phyloP scores from a whole-genome alignment of 805 yeast species.

The Wickerhamomyces rabaulensis region DNA sequence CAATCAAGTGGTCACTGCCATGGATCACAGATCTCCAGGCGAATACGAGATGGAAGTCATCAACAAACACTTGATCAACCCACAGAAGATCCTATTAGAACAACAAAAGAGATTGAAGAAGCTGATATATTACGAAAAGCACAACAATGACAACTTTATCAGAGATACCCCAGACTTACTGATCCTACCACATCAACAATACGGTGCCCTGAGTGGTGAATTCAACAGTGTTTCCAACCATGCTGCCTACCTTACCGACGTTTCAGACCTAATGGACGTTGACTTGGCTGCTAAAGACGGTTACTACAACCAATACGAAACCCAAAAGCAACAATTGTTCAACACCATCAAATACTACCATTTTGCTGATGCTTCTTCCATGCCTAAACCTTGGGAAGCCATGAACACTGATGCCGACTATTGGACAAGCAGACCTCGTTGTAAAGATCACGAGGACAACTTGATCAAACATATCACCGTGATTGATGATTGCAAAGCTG shows the following conservation, averaged over 20 bases:
- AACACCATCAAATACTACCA: conserved; percentile 44
- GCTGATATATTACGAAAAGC: neutral
- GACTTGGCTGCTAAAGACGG: neutral
- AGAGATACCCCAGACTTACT: conserved; percentile 16
- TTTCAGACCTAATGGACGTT: neutral
- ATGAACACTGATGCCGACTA: conserved; percentile 7
- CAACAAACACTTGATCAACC: conserved; percentile 34
- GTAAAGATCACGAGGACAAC: conserved; percentile 5
- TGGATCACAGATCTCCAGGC: conserved; percentile 22
- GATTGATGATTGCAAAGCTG: conserved; percentile 18
- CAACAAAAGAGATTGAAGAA: conserved; percentile 5
- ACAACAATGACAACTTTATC: neutral
- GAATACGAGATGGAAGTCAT: conserved; percentile 54
- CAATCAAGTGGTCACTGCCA: conserved; percentile 14
- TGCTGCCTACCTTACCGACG: conserved; percentile 12
- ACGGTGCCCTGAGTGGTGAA: conserved; percentile 38
- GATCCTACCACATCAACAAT: conserved; percentile 38
- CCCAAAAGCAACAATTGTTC: conserved; percentile 14
- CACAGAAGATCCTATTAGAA: conserved; percentile 13
- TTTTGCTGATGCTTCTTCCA: conserved; percentile 61
- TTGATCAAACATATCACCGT: conserved; percentile 1
- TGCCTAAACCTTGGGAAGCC: conserved; percentile 61
- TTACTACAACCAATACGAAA: neutral
- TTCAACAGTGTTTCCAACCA: conserved; percentile 9
- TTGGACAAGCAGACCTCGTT: conserved; percentile 13